Percentiles rank a stretch among this genome's conserved stretches.
Evolutionary conservation across 805 yeast species (phyloP).

Genomic region (Ogataea corticis): DNA sequence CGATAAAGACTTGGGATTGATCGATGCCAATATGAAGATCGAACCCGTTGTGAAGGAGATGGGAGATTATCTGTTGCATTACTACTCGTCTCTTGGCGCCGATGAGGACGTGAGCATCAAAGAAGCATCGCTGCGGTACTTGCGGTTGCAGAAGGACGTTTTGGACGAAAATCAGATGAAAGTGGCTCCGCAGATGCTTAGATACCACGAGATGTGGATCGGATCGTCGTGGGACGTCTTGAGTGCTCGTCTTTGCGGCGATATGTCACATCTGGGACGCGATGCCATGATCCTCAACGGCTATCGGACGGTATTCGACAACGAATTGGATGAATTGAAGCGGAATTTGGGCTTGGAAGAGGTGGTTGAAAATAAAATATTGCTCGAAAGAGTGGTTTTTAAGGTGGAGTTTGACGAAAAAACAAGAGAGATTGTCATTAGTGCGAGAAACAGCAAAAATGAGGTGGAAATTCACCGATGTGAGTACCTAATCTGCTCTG

Average conservation of each 20-base stretch:
- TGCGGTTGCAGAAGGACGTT: conserved; percentile 43
- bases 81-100: conserved; percentile 21
- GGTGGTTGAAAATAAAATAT: conserved; percentile 18
- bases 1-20: conserved; percentile 27
- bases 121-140: conserved; percentile 48
- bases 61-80: conserved; percentile 21
- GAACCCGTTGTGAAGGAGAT: conserved; percentile 35
- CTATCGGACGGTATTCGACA: conserved; percentile 41
- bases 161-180: conserved; percentile 52
- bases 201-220: conserved; percentile 71
- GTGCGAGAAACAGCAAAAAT: conserved; percentile 12
- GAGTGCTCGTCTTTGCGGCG: conserved; percentile 57
- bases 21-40: conserved; percentile 54
- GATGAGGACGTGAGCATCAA: conserved; percentile 57
- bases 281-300: conserved; percentile 66
- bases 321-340: conserved; percentile 32
- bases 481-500: conserved; percentile 48
- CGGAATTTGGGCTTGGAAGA: conserved; percentile 15
- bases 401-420: conserved; percentile 24
- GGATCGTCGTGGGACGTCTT: conserved; percentile 67
- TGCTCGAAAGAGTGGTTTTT: conserved; percentile 26
- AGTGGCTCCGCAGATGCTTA: conserved; percentile 49
- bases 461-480: conserved; percentile 20
- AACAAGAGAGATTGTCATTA: conserved; percentile 23
- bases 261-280: conserved; percentile 51